Percentiles rank a stretch among this genome's conserved stretches.
Evolutionary conservation across 2,329 filamentous ascomycete genomes (phyloP).

Genomic region (Myriosclerotinia scirpicola): DNA sequence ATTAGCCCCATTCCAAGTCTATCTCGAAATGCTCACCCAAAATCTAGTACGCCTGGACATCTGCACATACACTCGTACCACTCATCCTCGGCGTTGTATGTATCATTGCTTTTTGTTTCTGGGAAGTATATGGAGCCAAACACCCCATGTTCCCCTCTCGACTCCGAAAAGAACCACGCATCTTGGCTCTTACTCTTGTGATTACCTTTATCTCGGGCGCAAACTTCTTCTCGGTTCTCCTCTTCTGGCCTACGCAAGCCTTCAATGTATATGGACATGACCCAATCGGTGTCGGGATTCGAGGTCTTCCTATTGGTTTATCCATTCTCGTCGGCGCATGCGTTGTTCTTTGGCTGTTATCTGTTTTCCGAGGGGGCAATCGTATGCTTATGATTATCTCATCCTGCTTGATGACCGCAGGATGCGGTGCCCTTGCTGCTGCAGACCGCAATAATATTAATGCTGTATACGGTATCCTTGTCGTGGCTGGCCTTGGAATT

Average conservation of each 20-base stretch:
- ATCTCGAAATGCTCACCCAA: conserved; percentile 46
- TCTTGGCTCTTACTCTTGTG: conserved; percentile 52
- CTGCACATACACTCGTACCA: conserved; percentile 54
- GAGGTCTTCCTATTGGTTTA: conserved; percentile 63
- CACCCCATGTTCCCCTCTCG: conserved; percentile 50
- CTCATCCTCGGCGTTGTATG: conserved; percentile 51
- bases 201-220: conserved; percentile 60
- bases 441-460: conserved; percentile 53
- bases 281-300: conserved; percentile 61
- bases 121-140: conserved; percentile 52
- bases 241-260: conserved; percentile 61
- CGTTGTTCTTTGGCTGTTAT: conserved; percentile 58
- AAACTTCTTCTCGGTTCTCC: conserved; percentile 48
- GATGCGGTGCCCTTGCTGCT: conserved; percentile 53
- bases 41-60: conserved; percentile 58
- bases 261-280: conserved; percentile 67
- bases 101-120: conserved; percentile 52
- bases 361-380: conserved; percentile 57
- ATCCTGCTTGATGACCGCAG: conserved; percentile 64
- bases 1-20: neutral
- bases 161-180: conserved; percentile 55
- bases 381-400: conserved; percentile 59
- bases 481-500: conserved; percentile 62
- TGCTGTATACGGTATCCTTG: conserved; percentile 57
- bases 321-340: conserved; percentile 61